A percentile compares a stretch with the other conserved stretches of the same genome.
These are phyloP conservation scores for Lipomyces sp. DNA, from an alignment of 805 yeast genomes.

Conservation along the genomic window DNA sequence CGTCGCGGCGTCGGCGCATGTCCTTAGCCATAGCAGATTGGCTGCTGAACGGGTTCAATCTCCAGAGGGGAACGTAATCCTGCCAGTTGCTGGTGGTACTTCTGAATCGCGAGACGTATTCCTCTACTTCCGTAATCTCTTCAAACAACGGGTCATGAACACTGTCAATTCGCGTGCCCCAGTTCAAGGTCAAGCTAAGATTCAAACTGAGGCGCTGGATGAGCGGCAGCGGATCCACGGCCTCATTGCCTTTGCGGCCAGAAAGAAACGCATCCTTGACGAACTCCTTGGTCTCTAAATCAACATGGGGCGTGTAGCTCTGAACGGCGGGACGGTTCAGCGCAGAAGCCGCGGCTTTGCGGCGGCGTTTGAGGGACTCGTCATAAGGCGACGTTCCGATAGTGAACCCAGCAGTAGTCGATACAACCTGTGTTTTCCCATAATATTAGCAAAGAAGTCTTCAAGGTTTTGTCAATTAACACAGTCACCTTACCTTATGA, in stretches of 20 bases:
- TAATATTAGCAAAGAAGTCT: too few species aligned
- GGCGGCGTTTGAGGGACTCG: slow-evolving; percentile 40
- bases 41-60: slow-evolving; percentile 17
- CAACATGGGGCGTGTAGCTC: slow-evolving; percentile 39
- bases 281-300: slow-evolving; percentile 39
- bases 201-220: slow-evolving; percentile 42
- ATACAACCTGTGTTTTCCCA: slow-evolving; percentile 39
- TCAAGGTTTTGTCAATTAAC: too few species aligned
- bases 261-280: slow-evolving; percentile 33
- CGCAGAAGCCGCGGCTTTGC: slow-evolving; percentile 42
- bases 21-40: slow-evolving; percentile 18
- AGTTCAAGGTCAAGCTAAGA: slow-evolving; percentile 42
- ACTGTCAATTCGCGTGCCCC: slow-evolving; percentile 41
- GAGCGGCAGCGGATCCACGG: slow-evolving; percentile 35
- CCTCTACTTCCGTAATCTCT: slow-evolving; percentile 31
- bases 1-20: slow-evolving; percentile 29
- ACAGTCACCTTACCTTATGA: slow-evolving; percentile 53
- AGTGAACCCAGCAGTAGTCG: slow-evolving; percentile 45
- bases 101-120: slow-evolving; percentile 29
- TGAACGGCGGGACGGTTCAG: slow-evolving; percentile 42
- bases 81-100: slow-evolving; percentile 42
- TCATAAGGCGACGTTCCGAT: slow-evolving; percentile 47
- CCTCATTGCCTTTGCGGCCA: slow-evolving; percentile 27
- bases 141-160: slow-evolving; percentile 31
- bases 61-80: slow-evolving; percentile 41